phyloP scores from a whole-genome alignment of 208 protist genomes.

The Leishmania tarentolae region DNA sequence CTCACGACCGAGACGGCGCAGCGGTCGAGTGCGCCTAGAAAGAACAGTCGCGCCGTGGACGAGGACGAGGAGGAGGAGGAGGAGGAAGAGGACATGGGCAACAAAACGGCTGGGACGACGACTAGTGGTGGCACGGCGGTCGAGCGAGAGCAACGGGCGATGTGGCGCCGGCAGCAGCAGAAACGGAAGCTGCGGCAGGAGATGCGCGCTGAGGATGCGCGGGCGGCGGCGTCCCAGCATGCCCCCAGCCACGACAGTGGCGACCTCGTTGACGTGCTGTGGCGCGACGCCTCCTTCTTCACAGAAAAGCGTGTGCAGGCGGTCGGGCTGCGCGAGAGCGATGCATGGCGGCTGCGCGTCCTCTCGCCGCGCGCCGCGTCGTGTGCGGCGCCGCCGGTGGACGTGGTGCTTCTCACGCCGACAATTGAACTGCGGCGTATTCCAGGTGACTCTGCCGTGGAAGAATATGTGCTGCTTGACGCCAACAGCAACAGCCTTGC shows the following conservation, averaged over 20 bases:
- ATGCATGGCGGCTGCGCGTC: conserved; percentile 38
- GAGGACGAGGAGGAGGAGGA: background rate
- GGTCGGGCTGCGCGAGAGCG: conserved; percentile 43
- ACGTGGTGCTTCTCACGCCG: conserved; percentile 53
- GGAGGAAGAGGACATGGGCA: background rate
- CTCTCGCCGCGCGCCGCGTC: conserved; percentile 22
- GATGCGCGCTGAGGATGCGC: conserved; percentile 14
- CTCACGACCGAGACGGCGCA: conserved; percentile 10
- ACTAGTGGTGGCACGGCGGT: background rate
- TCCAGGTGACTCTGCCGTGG: conserved; percentile 57
- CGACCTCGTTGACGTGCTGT: conserved; percentile 47
- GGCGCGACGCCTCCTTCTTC: conserved; percentile 28
- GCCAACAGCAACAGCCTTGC: conserved; percentile 43
- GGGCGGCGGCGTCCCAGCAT: background rate
- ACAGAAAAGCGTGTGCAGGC: conserved; percentile 13
- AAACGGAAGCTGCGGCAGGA: conserved; percentile 21
- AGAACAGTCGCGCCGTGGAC: background rate
- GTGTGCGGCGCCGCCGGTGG: background rate
- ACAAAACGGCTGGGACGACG: background rate
- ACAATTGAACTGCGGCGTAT: conserved; percentile 65
- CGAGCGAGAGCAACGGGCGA: conserved; percentile 1
- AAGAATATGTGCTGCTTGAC: conserved; percentile 87
- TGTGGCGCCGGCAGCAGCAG: conserved; percentile 17
- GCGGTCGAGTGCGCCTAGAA: background rate
- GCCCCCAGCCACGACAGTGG: background rate